Evolutionary conservation across 1,139 yeast genomes (phyloP).

Genomic region (Kodamaea ohmeri): DNA sequence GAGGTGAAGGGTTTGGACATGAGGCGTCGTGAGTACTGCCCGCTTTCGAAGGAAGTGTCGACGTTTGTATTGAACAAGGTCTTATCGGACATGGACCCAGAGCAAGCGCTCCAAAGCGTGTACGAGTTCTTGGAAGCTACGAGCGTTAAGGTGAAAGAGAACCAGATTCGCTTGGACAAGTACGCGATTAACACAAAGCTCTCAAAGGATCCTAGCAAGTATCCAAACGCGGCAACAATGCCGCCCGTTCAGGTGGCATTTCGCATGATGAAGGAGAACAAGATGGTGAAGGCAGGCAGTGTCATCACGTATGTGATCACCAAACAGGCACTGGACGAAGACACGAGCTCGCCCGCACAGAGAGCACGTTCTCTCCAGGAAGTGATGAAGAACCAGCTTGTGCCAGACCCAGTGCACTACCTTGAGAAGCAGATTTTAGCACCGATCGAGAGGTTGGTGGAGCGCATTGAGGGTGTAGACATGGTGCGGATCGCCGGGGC

Average conservation of each 20-base stretch:
- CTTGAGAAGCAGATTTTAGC: slow-evolving; percentile 86
- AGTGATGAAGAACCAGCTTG: slow-evolving; percentile 54
- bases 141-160: slow-evolving; percentile 54
- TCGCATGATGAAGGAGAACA: slow-evolving; percentile 74
- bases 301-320: slow-evolving; percentile 87
- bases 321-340: slow-evolving; percentile 29
- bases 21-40: slow-evolving; percentile 96
- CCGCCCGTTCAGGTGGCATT: slow-evolving; percentile 94
- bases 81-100: slow-evolving; percentile 73
- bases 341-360: slow-evolving; percentile 54
- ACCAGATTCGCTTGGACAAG: slow-evolving; percentile 62
- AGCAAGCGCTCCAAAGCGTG: slow-evolving; percentile 67
- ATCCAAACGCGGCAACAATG: slow-evolving; percentile 78
- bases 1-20: slow-evolving; percentile 97
- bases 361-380: slow-evolving; percentile 81
- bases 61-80: slow-evolving; percentile 70
- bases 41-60: slow-evolving; percentile 84
- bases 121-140: slow-evolving; percentile 70
- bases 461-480: slow-evolving; percentile 85
- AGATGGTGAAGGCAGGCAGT: slow-evolving; percentile 81
- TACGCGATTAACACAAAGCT: slow-evolving; percentile 71
- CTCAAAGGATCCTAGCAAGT: slow-evolving; percentile 71
- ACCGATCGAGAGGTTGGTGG: slow-evolving; percentile 85
- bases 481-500: slow-evolving; percentile 71
- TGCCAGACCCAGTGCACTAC: slow-evolving; percentile 76